Base-by-base conservation (phyloP, 2,329 filamentous ascomycete species). In the Mariannaea elegans region DNA sequence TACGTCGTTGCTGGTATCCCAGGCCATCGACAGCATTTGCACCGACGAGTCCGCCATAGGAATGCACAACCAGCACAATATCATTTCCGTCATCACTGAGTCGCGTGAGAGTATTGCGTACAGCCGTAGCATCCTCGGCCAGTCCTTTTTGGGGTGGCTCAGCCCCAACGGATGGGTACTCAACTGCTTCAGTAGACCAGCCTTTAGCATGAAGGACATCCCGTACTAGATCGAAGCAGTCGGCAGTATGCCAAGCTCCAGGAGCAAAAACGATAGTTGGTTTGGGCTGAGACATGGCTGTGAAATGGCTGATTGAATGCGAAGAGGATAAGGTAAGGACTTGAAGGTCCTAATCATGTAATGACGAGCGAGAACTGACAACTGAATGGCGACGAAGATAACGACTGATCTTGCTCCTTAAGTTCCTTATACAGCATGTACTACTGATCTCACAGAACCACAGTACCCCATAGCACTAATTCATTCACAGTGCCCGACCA, bases 11-110 rank as follows among this genome's bases (percentile, higher is more conserved):
- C 32, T 69, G 70, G 46, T 76, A 73, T 2, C 74, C 71, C 1
- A 77, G 66, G 0, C 75, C 76, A 12, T 69, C 62, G 8, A 81
- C 65, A 0, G 76, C 79, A 44, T 76, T 76, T 24, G 72, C 70
- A 7, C 73, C 75, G 2, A 80, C 70, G 1, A 79, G 67, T 13
- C 80, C 80, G n/a, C 76, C 75, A 68, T 80, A 81, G 2, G 77
- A 81, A 61, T 83, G 80, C 4, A 75, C 71, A 5, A 78, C 64
- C 2, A 82, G 72, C 1, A 82, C 64, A 13, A 82, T 73, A 24
- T 81, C 71, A 44, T 78, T 77, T 14, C 75, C 75, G 3, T 67
- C 56, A 18, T 75, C 73, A 6, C 71, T 65, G 13, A 80, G 71
- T 12, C 57, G 51, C 13, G 66, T 50, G 29, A 78, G 34, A 0